Conservation (phyloP, 306 rosid species). For the Sicyos edulis region DNA sequence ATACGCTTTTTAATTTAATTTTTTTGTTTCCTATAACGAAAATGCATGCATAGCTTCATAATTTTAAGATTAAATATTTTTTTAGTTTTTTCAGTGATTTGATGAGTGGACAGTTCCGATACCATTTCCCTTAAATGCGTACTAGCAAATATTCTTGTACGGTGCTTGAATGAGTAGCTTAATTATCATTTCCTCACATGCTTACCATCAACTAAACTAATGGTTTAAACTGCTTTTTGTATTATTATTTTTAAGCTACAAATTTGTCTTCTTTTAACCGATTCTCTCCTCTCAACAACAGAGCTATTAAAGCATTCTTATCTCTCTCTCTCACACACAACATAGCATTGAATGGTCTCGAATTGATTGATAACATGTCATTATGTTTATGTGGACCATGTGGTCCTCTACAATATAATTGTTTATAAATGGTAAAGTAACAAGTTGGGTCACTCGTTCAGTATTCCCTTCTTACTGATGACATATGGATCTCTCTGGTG, state of each 20-base stretch:
- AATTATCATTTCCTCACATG: neutral
- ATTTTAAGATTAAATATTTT: neutral
- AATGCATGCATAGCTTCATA: neutral
- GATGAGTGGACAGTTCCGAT: neutral
- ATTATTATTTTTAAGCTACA: neutral
- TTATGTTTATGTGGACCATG: neutral
- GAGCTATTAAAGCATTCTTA: neutral
- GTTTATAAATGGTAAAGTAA: neutral
- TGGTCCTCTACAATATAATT: neutral
- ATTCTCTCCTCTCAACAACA: neutral
- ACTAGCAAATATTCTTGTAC: neutral
- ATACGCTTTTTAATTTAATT: neutral
- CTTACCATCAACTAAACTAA: neutral
- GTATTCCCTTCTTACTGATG: neutral
- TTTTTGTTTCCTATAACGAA: neutral
- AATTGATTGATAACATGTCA: slow-evolving; percentile 4
- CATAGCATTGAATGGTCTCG: neutral
- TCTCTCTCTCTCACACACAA: neutral
- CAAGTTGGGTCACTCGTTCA: neutral
- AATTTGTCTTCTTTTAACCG: neutral
- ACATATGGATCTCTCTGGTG: neutral
- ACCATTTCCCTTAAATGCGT: neutral
- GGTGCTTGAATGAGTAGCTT: slow-evolving; percentile 1
- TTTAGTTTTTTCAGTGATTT: neutral
- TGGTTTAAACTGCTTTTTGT: neutral